These are phyloP conservation scores for Trifolium dubium DNA, from an alignment of 306 rosid genomes.

Conservation along the genomic window DNA sequence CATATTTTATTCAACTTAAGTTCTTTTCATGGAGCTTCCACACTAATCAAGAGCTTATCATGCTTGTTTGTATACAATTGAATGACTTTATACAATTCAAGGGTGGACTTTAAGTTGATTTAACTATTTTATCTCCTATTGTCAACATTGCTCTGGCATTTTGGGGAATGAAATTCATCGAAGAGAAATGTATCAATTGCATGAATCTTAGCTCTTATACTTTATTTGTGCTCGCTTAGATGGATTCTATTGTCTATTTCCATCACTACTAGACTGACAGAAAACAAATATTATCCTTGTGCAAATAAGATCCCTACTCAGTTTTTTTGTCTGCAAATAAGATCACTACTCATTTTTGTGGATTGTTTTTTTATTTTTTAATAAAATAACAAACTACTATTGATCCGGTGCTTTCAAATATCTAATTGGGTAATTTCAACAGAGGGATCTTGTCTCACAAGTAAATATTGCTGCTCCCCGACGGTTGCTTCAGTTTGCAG, in stretches of 20 bases:
- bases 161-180: not conserved
- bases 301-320: slow-evolving; percentile 24
- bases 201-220: not conserved
- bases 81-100: slow-evolving; percentile 6
- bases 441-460: slow-evolving; percentile 71
- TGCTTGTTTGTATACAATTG: slow-evolving; percentile 1
- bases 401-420: slow-evolving; percentile 32
- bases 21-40: not conserved
- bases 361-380: not conserved
- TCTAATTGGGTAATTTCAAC: slow-evolving; percentile 46
- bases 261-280: not conserved
- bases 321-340: not conserved
- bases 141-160: slow-evolving; percentile 3
- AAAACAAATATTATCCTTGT: slow-evolving; percentile 5
- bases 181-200: slow-evolving; percentile 10
- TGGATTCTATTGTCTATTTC: slow-evolving; percentile 31
- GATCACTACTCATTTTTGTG: slow-evolving; percentile 10
- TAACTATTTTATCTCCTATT: slow-evolving; percentile 2
- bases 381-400: not conserved
- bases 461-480: slow-evolving; percentile 72
- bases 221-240: slow-evolving; percentile 4
- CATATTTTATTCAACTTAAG: slow-evolving; percentile 3
- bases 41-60: not conserved
- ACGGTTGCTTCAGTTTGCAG: slow-evolving; percentile 86
- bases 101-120: slow-evolving; percentile 5